These are phyloP conservation scores for Phylloporus arenicola DNA, from an alignment of 768 basidiomycete species.

Conservation along the genomic window DNA sequence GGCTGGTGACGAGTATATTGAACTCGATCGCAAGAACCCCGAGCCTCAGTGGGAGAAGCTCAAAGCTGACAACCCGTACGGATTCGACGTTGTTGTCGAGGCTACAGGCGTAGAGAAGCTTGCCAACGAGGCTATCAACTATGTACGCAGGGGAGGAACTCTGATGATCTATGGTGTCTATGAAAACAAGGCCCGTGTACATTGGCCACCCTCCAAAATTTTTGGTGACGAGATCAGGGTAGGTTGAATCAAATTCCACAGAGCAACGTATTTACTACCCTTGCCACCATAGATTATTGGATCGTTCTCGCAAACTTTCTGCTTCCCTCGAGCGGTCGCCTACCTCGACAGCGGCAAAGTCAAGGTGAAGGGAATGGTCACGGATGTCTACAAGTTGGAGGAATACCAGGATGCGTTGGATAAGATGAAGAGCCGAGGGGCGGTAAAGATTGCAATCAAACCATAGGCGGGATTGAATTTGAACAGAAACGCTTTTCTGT, in stretches of 20 bases:
- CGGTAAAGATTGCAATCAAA: conserved; percentile 58
- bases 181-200: conserved; percentile 75
- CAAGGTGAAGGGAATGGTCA: conserved; percentile 75
- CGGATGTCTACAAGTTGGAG: conserved; percentile 61
- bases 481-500: not conserved
- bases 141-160: conserved; percentile 80
- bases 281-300: conserved; percentile 63
- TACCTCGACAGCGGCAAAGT: conserved; percentile 87
- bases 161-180: conserved; percentile 91
- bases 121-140: conserved; percentile 86
- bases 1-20: conserved; percentile 80
- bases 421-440: conserved; percentile 62
- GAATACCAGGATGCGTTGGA: conserved; percentile 68
- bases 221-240: conserved; percentile 67
- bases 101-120: conserved; percentile 81
- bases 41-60: conserved; percentile 75
- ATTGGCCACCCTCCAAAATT: conserved; percentile 84
- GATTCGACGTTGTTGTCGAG: conserved; percentile 83
- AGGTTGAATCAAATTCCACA: not conserved
- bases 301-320: conserved; percentile 83
- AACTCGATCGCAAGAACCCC: conserved; percentile 72
- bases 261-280: not conserved
- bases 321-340: conserved; percentile 87
- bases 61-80: conserved; percentile 77
- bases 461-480: conserved; percentile 31